These are phyloP conservation scores for Rubus parviflorus DNA, from an alignment of 306 rosid species.

Conservation along the genomic window DNA sequence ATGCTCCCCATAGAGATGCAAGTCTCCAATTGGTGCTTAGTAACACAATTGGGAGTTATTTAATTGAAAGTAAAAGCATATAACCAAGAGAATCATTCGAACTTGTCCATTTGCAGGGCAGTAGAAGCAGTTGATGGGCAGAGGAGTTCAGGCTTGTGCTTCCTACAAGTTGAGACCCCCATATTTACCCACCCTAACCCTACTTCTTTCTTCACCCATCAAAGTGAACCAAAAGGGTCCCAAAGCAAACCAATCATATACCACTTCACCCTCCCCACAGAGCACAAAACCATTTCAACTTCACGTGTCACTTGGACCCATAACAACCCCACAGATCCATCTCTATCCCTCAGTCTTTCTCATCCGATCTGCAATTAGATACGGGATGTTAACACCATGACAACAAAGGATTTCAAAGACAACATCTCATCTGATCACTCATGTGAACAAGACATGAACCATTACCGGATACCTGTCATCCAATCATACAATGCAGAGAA, in stretches of 20 bases:
- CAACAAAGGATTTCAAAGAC: conserved; percentile 39
- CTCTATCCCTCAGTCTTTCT: conserved; percentile 44
- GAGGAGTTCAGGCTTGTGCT: conserved; percentile 24
- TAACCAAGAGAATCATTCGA: conserved; percentile 46
- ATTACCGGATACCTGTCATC: conserved; percentile 25
- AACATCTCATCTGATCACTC: conserved; percentile 36
- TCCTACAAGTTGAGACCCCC: conserved; percentile 32
- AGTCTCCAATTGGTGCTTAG: conserved; percentile 32
- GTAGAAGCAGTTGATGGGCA: conserved; percentile 32
- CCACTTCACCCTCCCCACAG: conserved; percentile 31
- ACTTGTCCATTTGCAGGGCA: conserved; percentile 40
- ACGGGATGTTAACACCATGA: conserved; percentile 50
- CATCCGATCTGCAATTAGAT: conserved; percentile 63
- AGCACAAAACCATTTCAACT: conserved; percentile 47
- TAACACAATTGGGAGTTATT: conserved; percentile 34
- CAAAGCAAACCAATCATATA: conserved; percentile 45
- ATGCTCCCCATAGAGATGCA: conserved; percentile 36
- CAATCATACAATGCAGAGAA: conserved; percentile 28
- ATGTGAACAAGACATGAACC: conserved; percentile 41
- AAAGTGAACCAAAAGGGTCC: conserved; percentile 50
- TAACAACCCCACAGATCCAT: conserved; percentile 52
- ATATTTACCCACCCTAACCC: conserved; percentile 19
- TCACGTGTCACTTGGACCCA: conserved; percentile 87
- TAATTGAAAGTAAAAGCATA: conserved; percentile 17
- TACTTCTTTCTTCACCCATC: conserved; percentile 35